Percentiles rank a stretch among this genome's conserved stretches.
Evolutionary conservation across 805 yeast species (phyloP).

Genomic region (Candida oleophila): DNA sequence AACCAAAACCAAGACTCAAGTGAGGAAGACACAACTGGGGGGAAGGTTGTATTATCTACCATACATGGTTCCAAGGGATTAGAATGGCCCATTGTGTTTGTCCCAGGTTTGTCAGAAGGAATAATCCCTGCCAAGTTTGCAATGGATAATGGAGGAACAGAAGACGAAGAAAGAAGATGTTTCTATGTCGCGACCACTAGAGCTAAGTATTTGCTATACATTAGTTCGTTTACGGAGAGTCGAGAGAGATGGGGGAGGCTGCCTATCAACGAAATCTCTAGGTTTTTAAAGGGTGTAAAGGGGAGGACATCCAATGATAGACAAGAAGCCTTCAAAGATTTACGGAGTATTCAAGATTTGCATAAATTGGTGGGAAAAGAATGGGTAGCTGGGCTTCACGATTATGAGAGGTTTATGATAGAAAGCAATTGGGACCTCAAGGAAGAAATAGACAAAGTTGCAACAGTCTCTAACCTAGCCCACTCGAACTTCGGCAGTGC

Average conservation of each 20-base stretch:
- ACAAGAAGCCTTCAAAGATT: not conserved
- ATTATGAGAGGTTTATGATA: not conserved
- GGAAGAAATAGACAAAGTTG: not conserved
- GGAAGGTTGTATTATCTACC: slow-evolving; percentile 56
- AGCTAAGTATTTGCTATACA: slow-evolving; percentile 59
- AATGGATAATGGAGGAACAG: slow-evolving; percentile 22
- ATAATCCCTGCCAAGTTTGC: slow-evolving; percentile 61
- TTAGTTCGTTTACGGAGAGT: slow-evolving; percentile 31
- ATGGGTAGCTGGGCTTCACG: not conserved
- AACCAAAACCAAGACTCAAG: slow-evolving; percentile 20
- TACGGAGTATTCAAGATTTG: slow-evolving; percentile 1
- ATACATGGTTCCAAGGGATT: slow-evolving; percentile 92
- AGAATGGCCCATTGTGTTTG: slow-evolving; percentile 92
- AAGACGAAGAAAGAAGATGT: slow-evolving; percentile 75
- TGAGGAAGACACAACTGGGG: slow-evolving; percentile 7
- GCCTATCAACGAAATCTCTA: slow-evolving; percentile 1
- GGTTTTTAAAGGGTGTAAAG: slow-evolving; percentile 2
- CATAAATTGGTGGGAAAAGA: not conserved
- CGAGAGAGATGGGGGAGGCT: slow-evolving; percentile 5
- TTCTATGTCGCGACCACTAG: slow-evolving; percentile 88
- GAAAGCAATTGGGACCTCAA: not conserved
- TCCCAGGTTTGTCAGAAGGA: slow-evolving; percentile 70
- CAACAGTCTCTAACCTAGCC: not conserved
- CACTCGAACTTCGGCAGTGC: not conserved
- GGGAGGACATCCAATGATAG: not conserved